Base-by-base conservation (phyloP, 2,329 filamentous ascomycete genomes). In the Plectosphaerella sp. region DNA sequence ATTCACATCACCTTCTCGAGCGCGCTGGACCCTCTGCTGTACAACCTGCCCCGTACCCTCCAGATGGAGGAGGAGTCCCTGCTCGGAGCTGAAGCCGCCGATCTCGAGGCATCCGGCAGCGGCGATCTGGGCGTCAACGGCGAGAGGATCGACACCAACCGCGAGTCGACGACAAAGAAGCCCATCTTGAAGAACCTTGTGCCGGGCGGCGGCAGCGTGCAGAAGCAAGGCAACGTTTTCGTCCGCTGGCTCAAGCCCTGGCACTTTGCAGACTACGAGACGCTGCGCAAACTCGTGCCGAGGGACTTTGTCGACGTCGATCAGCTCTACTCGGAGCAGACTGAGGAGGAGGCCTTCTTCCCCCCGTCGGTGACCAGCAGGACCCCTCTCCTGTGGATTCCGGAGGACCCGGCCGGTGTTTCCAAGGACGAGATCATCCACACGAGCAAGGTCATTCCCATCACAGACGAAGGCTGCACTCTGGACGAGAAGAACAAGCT, bases 351-450 rank as follows among this genome's bases (percentile, higher is more conserved):
- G 48, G 91, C 89, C 0, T 93, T 90, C 70, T 82, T 81, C 67
- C 85, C 91, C 56, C 89, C 91, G 0, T 79, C 87, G 0, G 78
- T 93, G 63, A 80, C 68, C 22, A 76, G 82, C 55, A 58, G 77
- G 59, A 69, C 80, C 1, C 88, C 89, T 2, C 72, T 90, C 28
- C 75, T 96, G n/a, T 96, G 91, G 91, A 88, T 96, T 51, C 90
- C 91, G 0, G 77, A 82, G 53, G 91, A 96, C 62, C 71, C 78
- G 1, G 80, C 84, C 22, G 88, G 90, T 10, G 81, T 96, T 42
- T 90, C 85, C 50, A 78, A 78, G 61, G 88, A 95, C 65, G 91
- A 96, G 68, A 77, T 94, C 50, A 76, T 76, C 12, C 88, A 94
- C 61, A 88, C 88, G 1, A 75, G 75, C 58, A 82, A 80, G 61